Evolutionary conservation across 352 stramenopile species (phyloP), one percentile per base, ranked within the genome.

Genomic region (Phytophthora pseudosyringae): DNA sequence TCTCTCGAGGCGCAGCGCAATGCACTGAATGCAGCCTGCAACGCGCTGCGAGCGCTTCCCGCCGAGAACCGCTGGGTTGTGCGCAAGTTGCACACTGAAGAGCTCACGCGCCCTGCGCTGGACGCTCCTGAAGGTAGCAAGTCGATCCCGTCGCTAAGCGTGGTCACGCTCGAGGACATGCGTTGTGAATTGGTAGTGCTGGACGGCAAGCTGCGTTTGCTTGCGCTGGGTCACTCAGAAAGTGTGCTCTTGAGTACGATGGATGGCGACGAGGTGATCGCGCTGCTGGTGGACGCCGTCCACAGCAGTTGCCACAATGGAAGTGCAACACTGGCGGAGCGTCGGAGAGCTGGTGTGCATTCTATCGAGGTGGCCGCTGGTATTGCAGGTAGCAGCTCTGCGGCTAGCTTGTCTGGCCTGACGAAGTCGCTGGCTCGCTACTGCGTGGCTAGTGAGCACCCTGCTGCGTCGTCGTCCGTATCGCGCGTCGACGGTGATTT

Each of bases 391-490:
- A 54, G 49, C 41, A 38, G 45, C 13, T 64, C 63, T 10, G 44
- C 43, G n/a, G 15, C 43, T 4, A 69, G 54, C 8, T 65, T 80
- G 31, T 67, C 31, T 12, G 68, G 76, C 36, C 70, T 93, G 54
- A 93, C 78, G 12, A 88, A 83, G 51, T 93, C 82, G 6, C 55
- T 93, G 13, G 71, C 80, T 28, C 80, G 81, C 15, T 90, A 88
- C 44, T 93, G 83, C 21, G 81, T 89, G 29, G 69, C 80, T 1
- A 84, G 74, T 12, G 75, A 78, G 29, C 68, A 84, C 16, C 44
- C 64, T 40, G 31, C 41, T 18, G 38, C 64, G 5, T 59, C 62
- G 4, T 59, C 62, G 4, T 74, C 69, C 1, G 69, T 80, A 10
- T 59, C 69, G 13, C 48, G 56, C 40, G 67, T 25, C 4, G 73